phyloP scores from a whole-genome alignment of 768 basidiomycete species.

The Lactarius indigo region DNA sequence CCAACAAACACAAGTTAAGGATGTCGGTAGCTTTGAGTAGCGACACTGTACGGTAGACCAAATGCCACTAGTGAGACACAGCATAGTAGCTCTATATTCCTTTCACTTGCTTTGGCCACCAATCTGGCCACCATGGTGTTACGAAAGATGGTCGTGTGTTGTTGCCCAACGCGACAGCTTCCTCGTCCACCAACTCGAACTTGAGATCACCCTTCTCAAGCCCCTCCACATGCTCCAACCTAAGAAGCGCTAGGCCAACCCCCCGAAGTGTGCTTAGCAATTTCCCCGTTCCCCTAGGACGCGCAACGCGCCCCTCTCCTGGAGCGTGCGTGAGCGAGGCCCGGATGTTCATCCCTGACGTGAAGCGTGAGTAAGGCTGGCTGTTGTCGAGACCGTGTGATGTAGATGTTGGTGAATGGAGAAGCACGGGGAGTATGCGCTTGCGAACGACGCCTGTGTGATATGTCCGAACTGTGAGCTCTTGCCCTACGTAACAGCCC shows the following conservation, averaged over 20 bases:
- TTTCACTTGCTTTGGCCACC: slow-evolving; percentile 48
- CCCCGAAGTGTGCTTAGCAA: slow-evolving; percentile 57
- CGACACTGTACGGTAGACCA: no score
- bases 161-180: slow-evolving; percentile 30
- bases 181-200: slow-evolving; percentile 34
- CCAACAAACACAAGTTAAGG: background rate
- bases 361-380: background rate
- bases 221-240: slow-evolving; percentile 69
- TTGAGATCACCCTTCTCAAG: slow-evolving; percentile 46
- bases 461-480: slow-evolving; percentile 93
- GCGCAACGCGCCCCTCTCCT: slow-evolving; percentile 39
- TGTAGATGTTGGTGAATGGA: slow-evolving; percentile 37
- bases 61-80: background rate
- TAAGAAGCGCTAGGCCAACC: slow-evolving; percentile 74
- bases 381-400: background rate
- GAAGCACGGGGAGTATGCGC: slow-evolving; percentile 76
- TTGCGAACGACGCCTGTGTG: slow-evolving; percentile 91
- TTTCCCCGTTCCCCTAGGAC: slow-evolving; percentile 72
- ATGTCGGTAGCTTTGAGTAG: background rate
- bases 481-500: slow-evolving; percentile 98
- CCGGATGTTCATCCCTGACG: slow-evolving; percentile 33
- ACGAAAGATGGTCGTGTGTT: slow-evolving; percentile 37
- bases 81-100: background rate
- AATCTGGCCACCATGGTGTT: slow-evolving; percentile 44
- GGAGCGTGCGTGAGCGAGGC: slow-evolving; percentile 28